These are phyloP conservation scores for Plenodomus biglobosus DNA, from an alignment of 2,329 filamentous ascomycete genomes.

Conservation along the genomic window DNA sequence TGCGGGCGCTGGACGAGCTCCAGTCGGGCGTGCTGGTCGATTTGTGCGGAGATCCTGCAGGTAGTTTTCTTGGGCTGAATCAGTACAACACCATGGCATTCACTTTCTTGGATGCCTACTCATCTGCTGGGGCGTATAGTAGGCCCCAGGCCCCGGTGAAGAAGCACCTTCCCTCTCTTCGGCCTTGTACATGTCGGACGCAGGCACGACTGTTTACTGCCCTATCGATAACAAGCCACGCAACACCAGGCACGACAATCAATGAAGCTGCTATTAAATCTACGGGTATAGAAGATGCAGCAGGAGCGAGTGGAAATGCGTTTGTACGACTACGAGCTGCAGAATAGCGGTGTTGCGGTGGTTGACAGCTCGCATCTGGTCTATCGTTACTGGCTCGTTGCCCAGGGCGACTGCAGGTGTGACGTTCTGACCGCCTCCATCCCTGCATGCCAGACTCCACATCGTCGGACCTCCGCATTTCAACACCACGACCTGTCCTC, in stretches of 20 bases:
- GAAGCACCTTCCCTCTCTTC: conserved; percentile 41
- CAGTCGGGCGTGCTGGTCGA: conserved; percentile 67
- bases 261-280: neutral
- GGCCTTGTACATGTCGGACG: conserved; percentile 32
- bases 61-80: conserved; percentile 61
- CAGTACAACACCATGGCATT: conserved; percentile 17
- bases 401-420: conserved; percentile 25
- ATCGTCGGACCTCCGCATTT: neutral
- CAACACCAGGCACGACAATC: neutral
- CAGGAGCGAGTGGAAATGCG: conserved; percentile 4
- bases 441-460: conserved; percentile 8
- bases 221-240: neutral
- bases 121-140: conserved; percentile 44
- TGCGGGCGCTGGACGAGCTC: conserved; percentile 66
- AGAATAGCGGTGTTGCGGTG: conserved; percentile 35
- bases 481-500: neutral
- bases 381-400: conserved; percentile 27
- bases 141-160: conserved; percentile 40
- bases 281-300: neutral
- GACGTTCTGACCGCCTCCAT: conserved; percentile 22
- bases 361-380: conserved; percentile 29
- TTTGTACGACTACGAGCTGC: conserved; percentile 15
- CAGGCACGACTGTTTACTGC: conserved; percentile 19
- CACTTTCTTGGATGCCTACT: conserved; percentile 30
- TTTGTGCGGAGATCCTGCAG: conserved; percentile 70